phyloP scores from a whole-genome alignment of 2,329 filamentous ascomycete species.

The Gliomastix tumulicola region DNA sequence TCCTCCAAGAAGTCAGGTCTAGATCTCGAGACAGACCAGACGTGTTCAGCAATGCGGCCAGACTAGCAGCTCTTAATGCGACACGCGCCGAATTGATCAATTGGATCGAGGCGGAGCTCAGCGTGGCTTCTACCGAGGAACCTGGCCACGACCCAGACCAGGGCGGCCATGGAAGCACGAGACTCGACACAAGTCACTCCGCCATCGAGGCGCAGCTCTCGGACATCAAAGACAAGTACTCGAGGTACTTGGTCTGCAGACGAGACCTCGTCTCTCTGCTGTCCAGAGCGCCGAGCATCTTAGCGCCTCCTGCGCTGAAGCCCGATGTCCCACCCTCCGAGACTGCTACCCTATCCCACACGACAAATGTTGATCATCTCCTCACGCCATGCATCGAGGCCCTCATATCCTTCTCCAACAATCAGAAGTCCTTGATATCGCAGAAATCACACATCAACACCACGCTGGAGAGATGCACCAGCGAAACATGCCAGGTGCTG shows the following conservation, averaged over 20 bases:
- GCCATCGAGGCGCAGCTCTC: conserved; percentile 31
- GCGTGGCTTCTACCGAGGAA: conserved; percentile 37
- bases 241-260: conserved; percentile 41
- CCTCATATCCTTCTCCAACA: conserved; percentile 43
- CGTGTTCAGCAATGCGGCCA: conserved; percentile 27
- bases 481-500: conserved; percentile 41
- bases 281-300: too few relatives aligned
- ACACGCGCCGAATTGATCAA: conserved; percentile 54
- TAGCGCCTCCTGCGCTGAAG: too few relatives aligned
- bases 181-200: conserved; percentile 14
- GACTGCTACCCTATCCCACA: background rate
- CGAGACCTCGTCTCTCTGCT: conserved; percentile 37
- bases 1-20: conserved; percentile 40
- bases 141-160: conserved; percentile 17
- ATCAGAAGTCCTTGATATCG: conserved; percentile 49
- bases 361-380: conserved; percentile 27
- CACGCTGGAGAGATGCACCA: conserved; percentile 40
- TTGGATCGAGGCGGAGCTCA: conserved; percentile 59
- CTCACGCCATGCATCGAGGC: conserved; percentile 49
- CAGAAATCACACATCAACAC: conserved; percentile 52
- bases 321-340: too few relatives aligned
- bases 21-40: conserved; percentile 26
- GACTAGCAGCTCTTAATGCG: conserved; percentile 44
- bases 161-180: conserved; percentile 9
- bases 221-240: conserved; percentile 46